Evolutionary conservation across 306 rosid genomes (phyloP).

Genomic region (Fragaria ananassa): DNA sequence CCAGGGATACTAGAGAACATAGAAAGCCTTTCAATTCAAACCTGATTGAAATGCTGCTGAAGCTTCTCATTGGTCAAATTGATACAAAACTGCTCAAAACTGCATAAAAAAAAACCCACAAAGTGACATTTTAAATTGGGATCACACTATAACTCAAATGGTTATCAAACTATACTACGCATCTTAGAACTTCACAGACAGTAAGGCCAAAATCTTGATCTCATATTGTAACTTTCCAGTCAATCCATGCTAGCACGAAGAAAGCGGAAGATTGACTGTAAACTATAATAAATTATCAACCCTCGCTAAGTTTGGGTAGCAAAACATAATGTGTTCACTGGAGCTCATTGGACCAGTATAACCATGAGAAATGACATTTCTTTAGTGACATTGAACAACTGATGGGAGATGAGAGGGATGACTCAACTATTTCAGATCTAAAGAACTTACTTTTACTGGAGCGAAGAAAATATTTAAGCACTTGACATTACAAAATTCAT

Average conservation of each 20-base stretch:
- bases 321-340: background rate
- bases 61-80: constrained; percentile 98
- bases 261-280: background rate
- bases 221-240: background rate
- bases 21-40: constrained; percentile 30
- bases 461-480: background rate
- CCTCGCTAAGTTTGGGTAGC: background rate
- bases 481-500: constrained; percentile 23
- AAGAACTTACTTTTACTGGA: background rate
- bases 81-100: constrained; percentile 99
- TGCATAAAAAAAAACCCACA: constrained; percentile 32
- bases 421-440: background rate
- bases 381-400: background rate
- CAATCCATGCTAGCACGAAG: constrained; percentile 9
- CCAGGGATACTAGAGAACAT: constrained; percentile 24
- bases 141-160: background rate
- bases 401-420: background rate
- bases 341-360: constrained; percentile 3
- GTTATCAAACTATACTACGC: background rate
- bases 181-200: constrained; percentile 7
- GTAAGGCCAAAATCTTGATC: background rate
- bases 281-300: background rate
- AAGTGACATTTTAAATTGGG: constrained; percentile 5
- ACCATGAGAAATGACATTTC: background rate
- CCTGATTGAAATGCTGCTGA: constrained; percentile 99